Base-by-base conservation (phyloP, 495 filamentous ascomycete species). In the Ascobolus immersus region DNA sequence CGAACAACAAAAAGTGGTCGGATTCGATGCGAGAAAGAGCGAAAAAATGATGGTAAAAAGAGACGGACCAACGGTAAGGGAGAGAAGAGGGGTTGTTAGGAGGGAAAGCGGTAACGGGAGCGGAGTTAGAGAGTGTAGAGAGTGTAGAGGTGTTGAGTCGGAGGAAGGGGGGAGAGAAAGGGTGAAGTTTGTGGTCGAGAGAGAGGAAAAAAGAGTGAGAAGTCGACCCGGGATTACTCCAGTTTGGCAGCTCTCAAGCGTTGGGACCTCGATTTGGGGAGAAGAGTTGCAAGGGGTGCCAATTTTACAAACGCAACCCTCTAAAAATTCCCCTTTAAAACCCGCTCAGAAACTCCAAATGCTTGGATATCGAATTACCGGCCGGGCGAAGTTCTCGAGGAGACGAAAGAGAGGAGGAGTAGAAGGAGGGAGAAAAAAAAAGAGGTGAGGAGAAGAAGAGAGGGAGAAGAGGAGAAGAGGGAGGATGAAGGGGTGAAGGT, bases 291-390 rank as follows among this genome's bases (percentile, higher is more conserved):
- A 17, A 15, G 38, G n/a, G 33, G 19, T 8, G 10, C 24, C 42
- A 35, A 49, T 36, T 36, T 33, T 33, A 34, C 38, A 29, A 32
- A 33, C 33, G 36, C 33, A 40, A 37, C 39, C 33, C 34, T 18
- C 26, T 36, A 38, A 45, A 28, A 33, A 50, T 42, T 36, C 40
- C 42, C 38, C 34, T 50, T 40, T 39, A 38, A 48, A 42, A 38
- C 47, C 46, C 28, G 48, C 47, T 45, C 42, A 37, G 41, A 48
- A 13, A 35, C 42, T 38, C 45, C 46, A 46, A 46, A 43, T 44
- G 44, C 44, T 41, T n/a, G n/a, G n/a, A n/a, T n/a, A n/a, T n/a
- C n/a, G n/a, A n/a, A n/a, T n/a, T n/a, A n/a, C n/a, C n/a, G n/a
- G n/a, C n/a, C n/a, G n/a, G n/a, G 39, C 39, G 37, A 44, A 36